A percentile compares a stretch with the other conserved stretches of the same genome.
These are phyloP conservation scores for Aspergillus saccharolyticus DNA, from an alignment of 495 filamentous ascomycete genomes.

Conservation along the genomic window DNA sequence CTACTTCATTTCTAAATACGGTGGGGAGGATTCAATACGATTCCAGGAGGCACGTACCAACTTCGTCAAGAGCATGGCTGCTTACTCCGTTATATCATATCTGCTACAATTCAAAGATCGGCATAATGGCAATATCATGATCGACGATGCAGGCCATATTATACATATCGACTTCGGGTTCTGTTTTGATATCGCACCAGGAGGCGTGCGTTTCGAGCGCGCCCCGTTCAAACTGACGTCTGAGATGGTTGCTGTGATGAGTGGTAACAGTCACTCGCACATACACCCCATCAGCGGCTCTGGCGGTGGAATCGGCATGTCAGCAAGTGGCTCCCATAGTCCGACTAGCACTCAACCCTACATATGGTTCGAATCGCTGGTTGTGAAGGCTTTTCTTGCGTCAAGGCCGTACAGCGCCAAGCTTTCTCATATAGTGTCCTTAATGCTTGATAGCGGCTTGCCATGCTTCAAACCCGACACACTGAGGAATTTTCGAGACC, in stretches of 20 bases:
- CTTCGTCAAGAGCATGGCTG: constrained; percentile 99
- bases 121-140: constrained; percentile 99
- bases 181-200: constrained; percentile 97
- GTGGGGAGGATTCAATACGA: constrained; percentile 83
- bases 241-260: constrained; percentile 99
- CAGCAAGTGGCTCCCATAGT: constrained; percentile 33
- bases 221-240: constrained; percentile 96
- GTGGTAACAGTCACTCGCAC: constrained; percentile 55
- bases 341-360: constrained; percentile 77
- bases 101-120: constrained; percentile 98
- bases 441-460: constrained; percentile 95
- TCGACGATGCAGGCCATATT: constrained; percentile 94
- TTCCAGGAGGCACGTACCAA: constrained; percentile 96
- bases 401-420: constrained; percentile 82
- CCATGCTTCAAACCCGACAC: constrained; percentile 99
- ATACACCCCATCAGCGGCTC: constrained; percentile 24
- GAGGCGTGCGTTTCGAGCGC: constrained; percentile 92
- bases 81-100: constrained; percentile 98
- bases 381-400: constrained; percentile 91
- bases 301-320: constrained; percentile 24
- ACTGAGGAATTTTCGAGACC: constrained; percentile 82
- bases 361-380: constrained; percentile 93
- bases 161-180: constrained; percentile 99
- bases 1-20: constrained; percentile 96
- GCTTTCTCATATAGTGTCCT: constrained; percentile 77